Conservation (phyloP, 2,329 filamentous ascomycete genomes). For the Alternaria solani region DNA sequence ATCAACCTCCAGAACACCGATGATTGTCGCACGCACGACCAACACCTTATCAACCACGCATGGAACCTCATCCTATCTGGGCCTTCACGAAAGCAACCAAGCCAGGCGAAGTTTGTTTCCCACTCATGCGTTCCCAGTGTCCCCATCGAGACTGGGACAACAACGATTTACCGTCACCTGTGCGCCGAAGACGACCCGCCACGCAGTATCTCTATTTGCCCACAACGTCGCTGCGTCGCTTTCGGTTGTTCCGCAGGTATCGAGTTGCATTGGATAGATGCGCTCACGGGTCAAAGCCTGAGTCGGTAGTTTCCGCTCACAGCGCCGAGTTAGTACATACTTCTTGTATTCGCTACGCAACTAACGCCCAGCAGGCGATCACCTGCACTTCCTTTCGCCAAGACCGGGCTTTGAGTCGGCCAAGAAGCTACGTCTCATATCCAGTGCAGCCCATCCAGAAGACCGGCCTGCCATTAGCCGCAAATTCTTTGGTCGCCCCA, state of each 20-base stretch:
- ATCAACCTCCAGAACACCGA: constrained; percentile 33
- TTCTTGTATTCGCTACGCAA: neutral
- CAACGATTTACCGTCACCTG: constrained; percentile 59
- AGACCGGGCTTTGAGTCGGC: constrained; percentile 61
- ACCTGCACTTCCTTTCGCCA: constrained; percentile 67
- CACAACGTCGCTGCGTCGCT: constrained; percentile 69
- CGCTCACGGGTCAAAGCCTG: constrained; percentile 58
- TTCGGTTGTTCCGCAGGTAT: constrained; percentile 71
- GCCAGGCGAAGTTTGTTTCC: neutral
- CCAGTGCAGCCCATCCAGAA: constrained; percentile 62
- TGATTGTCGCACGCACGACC: constrained; percentile 28
- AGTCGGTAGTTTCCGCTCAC: constrained; percentile 65
- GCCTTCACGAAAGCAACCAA: neutral
- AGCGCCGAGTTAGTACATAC: constrained; percentile 52
- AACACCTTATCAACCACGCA: constrained; percentile 40
- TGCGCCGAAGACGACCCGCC: constrained; percentile 70
- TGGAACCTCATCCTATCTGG: constrained; percentile 41
- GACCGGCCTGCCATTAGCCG: constrained; percentile 37
- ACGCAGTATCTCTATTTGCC: constrained; percentile 70
- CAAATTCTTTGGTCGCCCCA: constrained; percentile 30
- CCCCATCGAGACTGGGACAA: constrained; percentile 44
- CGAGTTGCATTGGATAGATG: constrained; percentile 68
- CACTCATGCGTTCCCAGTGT: constrained; percentile 21
- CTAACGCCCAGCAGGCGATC: constrained; percentile 47
- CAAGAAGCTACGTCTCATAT: constrained; percentile 68